Evolutionary conservation across 208 protist species (phyloP).

Genomic region (Vickermania spadyakhi): DNA sequence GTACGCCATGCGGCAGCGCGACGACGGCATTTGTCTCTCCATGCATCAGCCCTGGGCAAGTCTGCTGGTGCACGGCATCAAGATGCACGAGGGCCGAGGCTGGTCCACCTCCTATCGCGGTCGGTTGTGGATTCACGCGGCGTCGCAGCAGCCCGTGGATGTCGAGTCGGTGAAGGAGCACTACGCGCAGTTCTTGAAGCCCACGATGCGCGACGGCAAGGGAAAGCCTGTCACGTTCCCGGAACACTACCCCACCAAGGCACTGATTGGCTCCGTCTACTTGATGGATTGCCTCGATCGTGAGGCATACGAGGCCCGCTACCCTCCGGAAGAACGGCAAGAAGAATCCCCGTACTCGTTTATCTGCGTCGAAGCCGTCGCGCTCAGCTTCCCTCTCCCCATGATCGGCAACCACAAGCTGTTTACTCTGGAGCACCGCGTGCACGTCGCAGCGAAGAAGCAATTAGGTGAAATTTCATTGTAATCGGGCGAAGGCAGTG

Average conservation of each 20-base stretch:
- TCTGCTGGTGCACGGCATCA: constrained; percentile 88
- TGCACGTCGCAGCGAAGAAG: constrained; percentile 56
- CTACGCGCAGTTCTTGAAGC: constrained; percentile 50
- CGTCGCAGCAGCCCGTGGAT: constrained; percentile 46
- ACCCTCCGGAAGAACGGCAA: constrained; percentile 56
- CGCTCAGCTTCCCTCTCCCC: constrained; percentile 75
- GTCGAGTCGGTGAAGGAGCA: constrained; percentile 62
- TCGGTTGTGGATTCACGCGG: constrained; percentile 88
- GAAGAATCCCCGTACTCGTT: constrained; percentile 79
- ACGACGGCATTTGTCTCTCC: constrained; percentile 80
- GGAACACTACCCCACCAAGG: constrained; percentile 80
- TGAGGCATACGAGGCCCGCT: constrained; percentile 40
- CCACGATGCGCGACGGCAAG: too few relatives aligned
- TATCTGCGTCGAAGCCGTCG: constrained; percentile 71
- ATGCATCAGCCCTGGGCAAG: constrained; percentile 93
- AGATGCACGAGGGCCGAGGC: constrained; percentile 82
- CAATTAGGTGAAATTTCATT: constrained; percentile 52
- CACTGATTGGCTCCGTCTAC: constrained; percentile 87
- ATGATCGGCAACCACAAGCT: constrained; percentile 89
- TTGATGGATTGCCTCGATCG: constrained; percentile 65
- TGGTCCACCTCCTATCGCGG: constrained; percentile 86
- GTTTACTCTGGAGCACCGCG: constrained; percentile 69
- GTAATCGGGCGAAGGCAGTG: neutral
- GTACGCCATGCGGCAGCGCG: constrained; percentile 42
- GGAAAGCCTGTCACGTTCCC: constrained; percentile 42